Percentiles rank a stretch among this genome's conserved stretches.
Evolutionary conservation across 306 rosid species (phyloP).

Genomic region (Sesbania bispinosa): DNA sequence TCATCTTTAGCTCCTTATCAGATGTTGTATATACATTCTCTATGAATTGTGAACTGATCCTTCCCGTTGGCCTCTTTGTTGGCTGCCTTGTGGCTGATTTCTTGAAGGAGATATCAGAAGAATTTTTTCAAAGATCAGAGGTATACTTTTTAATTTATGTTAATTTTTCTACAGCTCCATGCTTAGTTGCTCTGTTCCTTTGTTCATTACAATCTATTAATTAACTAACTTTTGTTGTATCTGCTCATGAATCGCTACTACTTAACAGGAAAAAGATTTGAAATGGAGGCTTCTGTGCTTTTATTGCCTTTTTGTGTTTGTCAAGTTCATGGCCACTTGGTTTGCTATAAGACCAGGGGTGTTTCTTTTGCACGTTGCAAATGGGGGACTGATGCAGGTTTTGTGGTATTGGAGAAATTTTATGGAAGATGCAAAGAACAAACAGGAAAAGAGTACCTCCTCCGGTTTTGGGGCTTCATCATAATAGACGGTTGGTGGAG

Average conservation of each 20-base stretch:
- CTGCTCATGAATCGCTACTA: background rate
- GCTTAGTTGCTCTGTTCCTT: background rate
- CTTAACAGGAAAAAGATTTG: slow-evolving; percentile 33
- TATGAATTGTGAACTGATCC: slow-evolving; percentile 30
- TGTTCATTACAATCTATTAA: background rate
- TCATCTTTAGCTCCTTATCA: slow-evolving; percentile 32
- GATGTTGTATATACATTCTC: slow-evolving; percentile 36
- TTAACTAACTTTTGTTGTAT: background rate
- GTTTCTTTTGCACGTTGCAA: slow-evolving; percentile 42
- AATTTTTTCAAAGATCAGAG: slow-evolving; percentile 32
- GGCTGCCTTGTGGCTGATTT: slow-evolving; percentile 40
- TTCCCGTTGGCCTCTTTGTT: slow-evolving; percentile 43
- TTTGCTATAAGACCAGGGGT: slow-evolving; percentile 14
- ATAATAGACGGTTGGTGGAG: background rate
- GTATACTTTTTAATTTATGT: slow-evolving; percentile 25
- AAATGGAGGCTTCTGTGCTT: slow-evolving; percentile 33
- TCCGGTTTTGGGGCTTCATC: slow-evolving; percentile 25
- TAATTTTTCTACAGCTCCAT: background rate
- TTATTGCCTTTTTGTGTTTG: slow-evolving; percentile 32
- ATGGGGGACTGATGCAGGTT: slow-evolving; percentile 46
- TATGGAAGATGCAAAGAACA: slow-evolving; percentile 24
- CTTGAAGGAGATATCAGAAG: slow-evolving; percentile 38
- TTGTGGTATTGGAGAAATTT: slow-evolving; percentile 41
- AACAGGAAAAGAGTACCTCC: background rate
- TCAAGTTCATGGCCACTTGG: slow-evolving; percentile 29